phyloP scores from a whole-genome alignment of 177 flowering plant species.

The Tripterygium wilfordii region DNA sequence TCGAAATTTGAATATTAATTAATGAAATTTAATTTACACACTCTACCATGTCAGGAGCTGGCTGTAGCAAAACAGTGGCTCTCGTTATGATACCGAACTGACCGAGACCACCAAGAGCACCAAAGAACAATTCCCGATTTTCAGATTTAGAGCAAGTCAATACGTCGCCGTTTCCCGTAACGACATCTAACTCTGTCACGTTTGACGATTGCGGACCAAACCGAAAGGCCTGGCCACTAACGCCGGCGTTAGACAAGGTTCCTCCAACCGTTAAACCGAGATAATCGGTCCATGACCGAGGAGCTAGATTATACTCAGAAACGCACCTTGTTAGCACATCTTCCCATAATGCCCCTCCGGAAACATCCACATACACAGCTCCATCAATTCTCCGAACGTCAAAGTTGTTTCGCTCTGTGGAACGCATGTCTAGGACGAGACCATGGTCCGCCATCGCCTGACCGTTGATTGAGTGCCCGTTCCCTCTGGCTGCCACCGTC shows the following conservation, averaged over 20 bases:
- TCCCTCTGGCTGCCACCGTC: slow-evolving; percentile 87
- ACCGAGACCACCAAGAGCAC: slow-evolving; percentile 80
- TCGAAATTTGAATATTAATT: too few relatives aligned
- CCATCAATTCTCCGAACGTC: slow-evolving; percentile 12
- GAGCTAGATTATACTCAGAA: slow-evolving; percentile 42
- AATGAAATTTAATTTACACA: too few relatives aligned
- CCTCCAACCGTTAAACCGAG: slow-evolving; percentile 89
- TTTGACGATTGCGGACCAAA: slow-evolving; percentile 79
- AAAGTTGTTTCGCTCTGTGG: slow-evolving; percentile 18
- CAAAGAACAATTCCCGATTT: slow-evolving; percentile 56
- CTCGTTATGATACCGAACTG: slow-evolving; percentile 87
- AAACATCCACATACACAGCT: slow-evolving; percentile 42
- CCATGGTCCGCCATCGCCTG: slow-evolving; percentile 80
- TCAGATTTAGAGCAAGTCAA: slow-evolving; percentile 38
- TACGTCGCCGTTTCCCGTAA: slow-evolving; percentile 70
- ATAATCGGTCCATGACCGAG: slow-evolving; percentile 90
- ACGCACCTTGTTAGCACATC: slow-evolving; percentile 56
- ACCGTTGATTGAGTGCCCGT: slow-evolving; percentile 91
- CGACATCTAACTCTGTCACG: slow-evolving; percentile 78
- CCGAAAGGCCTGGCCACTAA: slow-evolving; percentile 84
- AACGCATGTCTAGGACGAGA: slow-evolving; percentile 70
- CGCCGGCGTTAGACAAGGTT: slow-evolving; percentile 90
- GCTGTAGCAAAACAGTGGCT: slow-evolving; percentile 57
- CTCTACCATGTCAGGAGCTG: slow-evolving; percentile 72
- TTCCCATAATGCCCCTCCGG: slow-evolving; percentile 90